Base-by-base conservation (phyloP, 2,329 filamentous ascomycete species). In the Paraphaeosphaeria minitans region DNA sequence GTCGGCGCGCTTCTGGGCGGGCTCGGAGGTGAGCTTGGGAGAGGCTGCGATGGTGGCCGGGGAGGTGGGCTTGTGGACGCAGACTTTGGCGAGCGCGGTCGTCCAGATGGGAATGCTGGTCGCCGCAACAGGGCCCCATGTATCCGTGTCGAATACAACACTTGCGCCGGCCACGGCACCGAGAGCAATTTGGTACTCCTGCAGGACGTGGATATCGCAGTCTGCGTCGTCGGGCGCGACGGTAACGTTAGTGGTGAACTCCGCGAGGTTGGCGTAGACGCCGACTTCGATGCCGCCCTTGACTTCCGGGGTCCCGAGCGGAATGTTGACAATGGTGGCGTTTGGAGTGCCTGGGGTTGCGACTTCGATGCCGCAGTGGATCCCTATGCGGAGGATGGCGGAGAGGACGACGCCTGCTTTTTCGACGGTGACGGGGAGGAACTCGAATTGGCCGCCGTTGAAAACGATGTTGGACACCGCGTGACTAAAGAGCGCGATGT, bases 131-230 rank as follows among this genome's bases (percentile, higher is more conserved):
- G 83, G 83, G 0, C 84, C 85, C 82, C 82, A 87, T 0, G 78
- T 81, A 14, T 80, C 64, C 0, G 65, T 61, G 0, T 70, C 72
- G 4, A 85, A 51, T 1, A 72, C 78, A 0, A 87, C 64, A 0
- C 81, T 83, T 0, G 84, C 84, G 1, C 85, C 85, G 4, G 83
- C 84, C 1, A 75, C 77, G 5, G 83, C 85, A 16, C 85, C 85
- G 0, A 87, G 62, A 0, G 79, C 84, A 12, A 87, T 66, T 4
- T 70, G 67, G 66, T 85, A 87, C 1, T 77, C 75, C 61, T 87
- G 80, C 10, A 80, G 73, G 5, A 84, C 79, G 10, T 72, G 73
- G 4, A 87, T 57, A 1, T 73, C 59, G 60, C 85, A 86, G 1
- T 77, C 71, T 27, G 75, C 68, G 1, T 75, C 69, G 0, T 74